phyloP scores from a whole-genome alignment of 495 filamentous ascomycete species.

The Trichoderma erinaceum region DNA sequence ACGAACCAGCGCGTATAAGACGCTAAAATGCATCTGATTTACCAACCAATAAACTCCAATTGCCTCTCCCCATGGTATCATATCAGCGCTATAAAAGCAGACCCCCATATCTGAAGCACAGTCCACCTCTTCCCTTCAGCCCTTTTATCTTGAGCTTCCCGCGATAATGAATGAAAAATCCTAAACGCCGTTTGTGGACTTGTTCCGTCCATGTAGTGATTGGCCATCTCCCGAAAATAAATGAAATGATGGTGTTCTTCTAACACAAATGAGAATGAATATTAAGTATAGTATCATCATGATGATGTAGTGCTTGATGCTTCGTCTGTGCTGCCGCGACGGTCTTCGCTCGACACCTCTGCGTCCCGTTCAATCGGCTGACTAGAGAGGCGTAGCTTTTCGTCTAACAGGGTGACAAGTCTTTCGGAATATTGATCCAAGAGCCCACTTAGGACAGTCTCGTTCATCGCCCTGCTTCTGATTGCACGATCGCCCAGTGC shows the following conservation, averaged over 20 bases:
- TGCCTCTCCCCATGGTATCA: conserved; percentile 6
- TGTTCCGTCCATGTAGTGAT: conserved; percentile 1
- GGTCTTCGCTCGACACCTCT: conserved; percentile 6
- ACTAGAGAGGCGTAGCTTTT: conserved; percentile 49
- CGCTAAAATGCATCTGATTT: conserved; percentile 1
- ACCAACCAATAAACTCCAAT: conserved; percentile 7
- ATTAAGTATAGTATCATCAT: not conserved
- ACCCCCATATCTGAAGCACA: conserved; percentile 6
- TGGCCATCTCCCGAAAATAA: not conserved
- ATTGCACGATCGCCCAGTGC: conserved; percentile 57
- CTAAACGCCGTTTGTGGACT: conserved; percentile 10
- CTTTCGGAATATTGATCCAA: conserved; percentile 68
- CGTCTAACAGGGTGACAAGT: conserved; percentile 63
- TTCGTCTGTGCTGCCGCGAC: conserved; percentile 3
- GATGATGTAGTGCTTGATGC: conserved; percentile 1
- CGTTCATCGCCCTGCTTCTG: conserved; percentile 47
- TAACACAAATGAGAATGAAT: not conserved
- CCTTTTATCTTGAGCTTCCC: not conserved
- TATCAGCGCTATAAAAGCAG: conserved; percentile 5
- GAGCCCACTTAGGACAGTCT: conserved; percentile 53
- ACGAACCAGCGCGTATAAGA: not conserved
- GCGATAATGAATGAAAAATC: not conserved
- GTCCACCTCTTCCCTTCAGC: not conserved
- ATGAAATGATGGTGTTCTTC: not conserved
- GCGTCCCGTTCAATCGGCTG: conserved; percentile 13